These are phyloP conservation scores for Podila verticillata DNA, from an alignment of 192 early-diverging fungal species.

Conservation along the genomic window DNA sequence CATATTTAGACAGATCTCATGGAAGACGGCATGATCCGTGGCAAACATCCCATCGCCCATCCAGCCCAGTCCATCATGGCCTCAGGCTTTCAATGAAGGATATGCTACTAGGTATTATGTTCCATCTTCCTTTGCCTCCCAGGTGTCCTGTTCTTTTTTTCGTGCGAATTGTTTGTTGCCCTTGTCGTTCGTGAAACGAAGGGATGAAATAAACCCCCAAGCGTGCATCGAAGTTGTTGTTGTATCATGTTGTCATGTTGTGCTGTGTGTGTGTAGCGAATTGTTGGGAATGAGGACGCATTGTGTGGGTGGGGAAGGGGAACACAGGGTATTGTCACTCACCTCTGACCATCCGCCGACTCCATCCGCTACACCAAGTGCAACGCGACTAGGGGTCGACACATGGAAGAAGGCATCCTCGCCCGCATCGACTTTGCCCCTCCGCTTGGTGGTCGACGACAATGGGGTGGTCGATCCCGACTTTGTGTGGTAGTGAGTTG, in stretches of 20 bases:
- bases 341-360: slow-evolving; percentile 69
- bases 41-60: neutral
- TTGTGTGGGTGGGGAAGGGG: neutral
- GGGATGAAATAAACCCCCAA: too few relatives aligned
- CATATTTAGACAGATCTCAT: neutral
- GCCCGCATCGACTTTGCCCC: slow-evolving; percentile 65
- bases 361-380: slow-evolving; percentile 68
- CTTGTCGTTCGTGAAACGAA: neutral
- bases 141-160: neutral
- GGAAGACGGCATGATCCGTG: neutral
- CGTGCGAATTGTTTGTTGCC: neutral
- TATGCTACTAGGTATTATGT: too few relatives aligned
- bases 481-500: slow-evolving; percentile 1
- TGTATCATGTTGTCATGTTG: neutral
- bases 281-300: neutral
- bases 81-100: too few relatives aligned
- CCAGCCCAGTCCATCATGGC: neutral
- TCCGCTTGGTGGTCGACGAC: neutral
- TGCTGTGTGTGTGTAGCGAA: neutral
- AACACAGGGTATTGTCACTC: neutral
- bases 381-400: slow-evolving; percentile 57
- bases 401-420: slow-evolving; percentile 70
- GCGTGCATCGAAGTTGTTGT: neutral
- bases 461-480: neutral
- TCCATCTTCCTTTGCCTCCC: too few relatives aligned